Base-by-base conservation (phyloP, 2,329 filamentous ascomycete genomes). In the Ceratocystis alfenasii region DNA sequence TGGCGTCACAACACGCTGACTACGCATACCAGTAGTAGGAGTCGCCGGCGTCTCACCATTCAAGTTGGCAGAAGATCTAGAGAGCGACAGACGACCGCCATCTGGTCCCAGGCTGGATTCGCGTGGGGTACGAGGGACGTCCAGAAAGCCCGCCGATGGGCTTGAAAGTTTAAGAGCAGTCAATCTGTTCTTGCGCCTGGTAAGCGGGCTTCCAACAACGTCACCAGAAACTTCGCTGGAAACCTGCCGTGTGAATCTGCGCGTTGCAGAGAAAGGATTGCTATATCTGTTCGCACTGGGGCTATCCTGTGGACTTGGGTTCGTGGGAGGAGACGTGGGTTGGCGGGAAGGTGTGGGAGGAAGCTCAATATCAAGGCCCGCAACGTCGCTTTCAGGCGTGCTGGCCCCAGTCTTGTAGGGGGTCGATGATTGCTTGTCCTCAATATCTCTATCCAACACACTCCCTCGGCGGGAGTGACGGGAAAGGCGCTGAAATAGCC, bases 261-360 rank as follows among this genome's bases (percentile, higher is more conserved):
- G 63, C 12, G 77, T 72, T 17, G 76, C 75, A 25, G 80, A 80
- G 20, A 76, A 74, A 0, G 78, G 74, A 6, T 75, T 72, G 25
- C 74, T 71, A 44, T 79, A 71, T 63, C 79, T 76, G 64, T 79
- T 78, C 25, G 77, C 74, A 55, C 78, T 81, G 4, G 80, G 80
- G 68, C 78, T 80, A 63, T 80, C 79, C 12, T 77, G 71, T 6
- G 75, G 75, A 46, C 74, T 71, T 50, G 75, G 75, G 60, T 73
- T 75, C 74, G 68, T 72, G 74, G 65, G 81, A 71, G 75, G 77
- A 50, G 74, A 77, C 65, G 76, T 76, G 70, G 84, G 84, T 75
- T 96, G 97, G 0, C 66, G 63, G 33, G 94, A 97, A 0, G 94
- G 94, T 1, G 94, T 99, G 0, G 93, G 92, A n/a, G 93, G 92